phyloP scores from a whole-genome alignment of 108 stramenopile genomes.

The Licmophora abbreviata region DNA sequence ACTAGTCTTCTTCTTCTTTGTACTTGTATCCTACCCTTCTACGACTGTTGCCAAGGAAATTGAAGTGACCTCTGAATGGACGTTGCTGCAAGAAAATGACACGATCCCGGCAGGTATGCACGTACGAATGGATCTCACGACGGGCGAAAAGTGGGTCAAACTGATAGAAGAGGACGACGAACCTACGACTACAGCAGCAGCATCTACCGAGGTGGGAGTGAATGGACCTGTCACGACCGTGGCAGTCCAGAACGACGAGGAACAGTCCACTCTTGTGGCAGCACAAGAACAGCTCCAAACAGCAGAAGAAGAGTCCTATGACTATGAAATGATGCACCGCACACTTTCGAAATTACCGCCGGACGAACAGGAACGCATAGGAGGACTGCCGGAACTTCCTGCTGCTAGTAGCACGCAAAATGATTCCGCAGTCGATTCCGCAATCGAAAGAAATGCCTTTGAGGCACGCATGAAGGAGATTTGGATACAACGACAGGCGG shows the following conservation, averaged over 20 bases:
- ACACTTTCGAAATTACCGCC: constrained; percentile 60
- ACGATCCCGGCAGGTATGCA: constrained; percentile 74
- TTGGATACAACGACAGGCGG: constrained; percentile 77
- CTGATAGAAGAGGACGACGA: constrained; percentile 28
- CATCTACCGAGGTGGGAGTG: constrained; percentile 8
- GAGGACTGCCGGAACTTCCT: constrained; percentile 50
- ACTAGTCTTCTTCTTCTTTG: too few species aligned
- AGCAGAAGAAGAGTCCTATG: constrained; percentile 16
- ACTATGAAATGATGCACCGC: constrained; percentile 82
- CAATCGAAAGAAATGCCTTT: constrained; percentile 32
- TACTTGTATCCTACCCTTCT: not conserved
- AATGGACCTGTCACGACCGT: constrained; percentile 6
- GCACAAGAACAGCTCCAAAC: not conserved
- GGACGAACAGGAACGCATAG: constrained; percentile 68
- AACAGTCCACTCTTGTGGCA: constrained; percentile 2
- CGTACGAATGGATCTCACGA: constrained; percentile 71
- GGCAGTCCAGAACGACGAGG: not conserved
- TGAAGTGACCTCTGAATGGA: constrained; percentile 63
- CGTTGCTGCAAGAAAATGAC: constrained; percentile 56
- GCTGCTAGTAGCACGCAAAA: constrained; percentile 1
- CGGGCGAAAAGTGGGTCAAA: constrained; percentile 82
- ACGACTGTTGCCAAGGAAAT: constrained; percentile 48
- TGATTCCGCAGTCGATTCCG: constrained; percentile 8
- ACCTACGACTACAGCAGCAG: constrained; percentile 4
- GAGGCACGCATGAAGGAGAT: constrained; percentile 59